Evolutionary conservation across 2,329 filamentous ascomycete species (phyloP), one percentile per base, ranked within the genome.

Genomic region (Coniosporium tulheliwenetii): DNA sequence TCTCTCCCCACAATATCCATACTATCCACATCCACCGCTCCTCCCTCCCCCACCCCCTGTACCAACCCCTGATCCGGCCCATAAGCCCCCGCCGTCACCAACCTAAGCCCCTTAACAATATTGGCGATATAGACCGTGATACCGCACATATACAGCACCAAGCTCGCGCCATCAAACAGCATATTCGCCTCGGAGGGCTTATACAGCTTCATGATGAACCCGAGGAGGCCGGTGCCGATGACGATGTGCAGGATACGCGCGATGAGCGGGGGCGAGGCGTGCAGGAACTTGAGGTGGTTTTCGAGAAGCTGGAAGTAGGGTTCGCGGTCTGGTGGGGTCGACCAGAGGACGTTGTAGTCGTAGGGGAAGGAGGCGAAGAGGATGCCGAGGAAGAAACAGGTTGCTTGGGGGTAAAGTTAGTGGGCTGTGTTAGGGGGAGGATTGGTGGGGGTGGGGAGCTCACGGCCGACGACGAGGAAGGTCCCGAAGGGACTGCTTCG

Each of bases 311-410:
- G 74, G 58, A 84, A 87, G 73, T 89, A 93, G 36, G 71, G 58
- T 33, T 71, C 67, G 44, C 73, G 70, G 40, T 82, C 69, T 41
- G 69, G 70, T 35, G 74, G 77, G 29, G 76, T 75, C 39, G 79
- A 81, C 73, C 85, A 93, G 41, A 93, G 80, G 47, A 91, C 79
- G 44, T 85, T 81, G 66, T 85, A 91, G 70, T 93, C 91, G 70
- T 96, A 98, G 45, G 91, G 87, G 64, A 96, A 93, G 47, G 80
- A 79, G 52, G 86, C 86, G 74, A 96, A 98, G 63, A 98, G 80
- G 61, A 96, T 86, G 52, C 91, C 91, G 48, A 98, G 81, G 75
- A 96, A 94, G 75, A 98, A 98, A 63, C 85, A 94, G 49, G 83
- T 86, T 45, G 67, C 67, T 70, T 26, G 19, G 30, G 38, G 52